Percentiles rank a stretch among this genome's conserved stretches.
Conservation (phyloP, 1,284 basidiomycete species). For the Stygiomarasmius scandens region DNA sequence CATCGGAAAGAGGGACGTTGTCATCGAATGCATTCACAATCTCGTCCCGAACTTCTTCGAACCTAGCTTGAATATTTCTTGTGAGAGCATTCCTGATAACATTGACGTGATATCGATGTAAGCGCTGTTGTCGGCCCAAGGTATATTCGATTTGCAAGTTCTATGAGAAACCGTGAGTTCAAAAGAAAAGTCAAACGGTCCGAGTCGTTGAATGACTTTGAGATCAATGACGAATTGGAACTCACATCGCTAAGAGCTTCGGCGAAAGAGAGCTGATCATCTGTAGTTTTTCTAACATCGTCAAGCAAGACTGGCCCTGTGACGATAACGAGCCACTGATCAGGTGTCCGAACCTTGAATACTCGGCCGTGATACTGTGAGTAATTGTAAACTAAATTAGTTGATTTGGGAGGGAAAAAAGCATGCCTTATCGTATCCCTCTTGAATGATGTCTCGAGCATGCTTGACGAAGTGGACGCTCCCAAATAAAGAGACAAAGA, state of each 20-base stretch:
- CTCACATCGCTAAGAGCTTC: slow-evolving; percentile 29
- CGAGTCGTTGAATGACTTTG: neutral
- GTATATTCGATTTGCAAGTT: slow-evolving; percentile 11
- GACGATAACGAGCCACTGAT: slow-evolving; percentile 1
- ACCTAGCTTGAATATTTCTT: slow-evolving; percentile 36
- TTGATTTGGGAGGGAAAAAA: neutral
- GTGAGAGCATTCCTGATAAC: slow-evolving; percentile 40
- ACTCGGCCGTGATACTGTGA: slow-evolving; percentile 12
- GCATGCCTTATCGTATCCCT: slow-evolving; percentile 15
- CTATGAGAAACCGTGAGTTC: neutral
- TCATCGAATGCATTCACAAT: slow-evolving; percentile 35
- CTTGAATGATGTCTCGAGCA: slow-evolving; percentile 15
- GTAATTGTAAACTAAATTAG: too few species aligned
- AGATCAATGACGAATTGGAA: neutral
- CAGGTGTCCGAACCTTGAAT: slow-evolving; percentile 34
- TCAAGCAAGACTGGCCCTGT: neutral
- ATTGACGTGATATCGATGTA: slow-evolving; percentile 24
- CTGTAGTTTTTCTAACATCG: neutral
- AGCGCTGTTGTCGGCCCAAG: slow-evolving; percentile 14
- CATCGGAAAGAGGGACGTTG: slow-evolving; percentile 27
- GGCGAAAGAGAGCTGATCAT: slow-evolving; percentile 17
- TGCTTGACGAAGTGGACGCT: slow-evolving; percentile 1
- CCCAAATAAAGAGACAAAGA: slow-evolving; percentile 9
- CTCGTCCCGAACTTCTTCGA: slow-evolving; percentile 41
- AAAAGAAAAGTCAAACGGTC: neutral